A percentile compares a stretch with the other conserved stretches of the same genome.
These are phyloP conservation scores for Tilletia walkeri DNA, from an alignment of 1,284 basidiomycete genomes.

Conservation along the genomic window DNA sequence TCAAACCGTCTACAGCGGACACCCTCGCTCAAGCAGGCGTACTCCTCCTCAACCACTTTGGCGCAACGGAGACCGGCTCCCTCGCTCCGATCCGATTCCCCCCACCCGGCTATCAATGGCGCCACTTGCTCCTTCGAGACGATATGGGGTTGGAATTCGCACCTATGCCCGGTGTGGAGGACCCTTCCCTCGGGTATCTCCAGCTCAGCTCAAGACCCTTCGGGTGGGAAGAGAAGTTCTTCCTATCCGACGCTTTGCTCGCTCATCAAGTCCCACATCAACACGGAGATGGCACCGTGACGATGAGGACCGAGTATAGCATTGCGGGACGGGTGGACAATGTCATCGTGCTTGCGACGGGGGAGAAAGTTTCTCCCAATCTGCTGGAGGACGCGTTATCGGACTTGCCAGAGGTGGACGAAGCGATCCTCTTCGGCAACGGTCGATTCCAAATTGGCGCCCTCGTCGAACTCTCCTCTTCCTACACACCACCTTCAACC, in stretches of 20 bases:
- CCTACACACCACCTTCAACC: conserved; percentile 18
- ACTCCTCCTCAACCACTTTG: conserved; percentile 3
- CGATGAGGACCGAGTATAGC: neutral
- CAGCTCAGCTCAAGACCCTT: conserved; percentile 4
- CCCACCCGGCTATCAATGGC: neutral
- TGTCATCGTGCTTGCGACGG: conserved; percentile 5
- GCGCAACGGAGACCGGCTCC: conserved; percentile 3
- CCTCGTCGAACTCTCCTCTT: conserved; percentile 63
- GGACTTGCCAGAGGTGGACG: conserved; percentile 58
- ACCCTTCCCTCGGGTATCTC: neutral
- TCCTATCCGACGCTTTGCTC: neutral
- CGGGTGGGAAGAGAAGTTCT: neutral
- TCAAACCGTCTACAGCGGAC: neutral
- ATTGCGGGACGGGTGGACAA: neutral
- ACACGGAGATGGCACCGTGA: neutral
- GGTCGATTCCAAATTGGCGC: conserved; percentile 62
- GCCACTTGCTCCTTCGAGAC: neutral
- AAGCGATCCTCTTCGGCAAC: conserved; percentile 65
- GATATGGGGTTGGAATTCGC: neutral
- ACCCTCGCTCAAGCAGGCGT: neutral
- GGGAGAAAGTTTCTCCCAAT: conserved; percentile 4
- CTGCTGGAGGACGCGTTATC: conserved; percentile 31
- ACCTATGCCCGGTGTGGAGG: neutral
- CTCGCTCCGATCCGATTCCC: neutral
- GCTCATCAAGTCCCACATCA: neutral